These are phyloP conservation scores for Podospora pseudocomata DNA, from an alignment of 495 filamentous ascomycete species.

Conservation along the genomic window DNA sequence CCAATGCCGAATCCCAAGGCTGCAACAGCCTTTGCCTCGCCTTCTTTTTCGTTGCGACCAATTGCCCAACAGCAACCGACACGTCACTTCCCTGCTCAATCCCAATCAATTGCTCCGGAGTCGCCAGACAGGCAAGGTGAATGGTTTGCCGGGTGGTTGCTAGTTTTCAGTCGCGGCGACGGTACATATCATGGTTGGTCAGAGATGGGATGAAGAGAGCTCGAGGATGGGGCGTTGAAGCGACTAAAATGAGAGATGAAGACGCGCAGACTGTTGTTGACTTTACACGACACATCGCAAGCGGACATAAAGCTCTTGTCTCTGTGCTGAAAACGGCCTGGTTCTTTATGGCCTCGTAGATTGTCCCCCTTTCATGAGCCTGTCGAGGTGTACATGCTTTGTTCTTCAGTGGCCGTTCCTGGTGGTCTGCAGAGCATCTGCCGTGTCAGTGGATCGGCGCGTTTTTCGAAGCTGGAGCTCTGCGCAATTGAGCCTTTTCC, in stretches of 20 bases:
- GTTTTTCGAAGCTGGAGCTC: neutral
- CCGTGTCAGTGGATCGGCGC: neutral
- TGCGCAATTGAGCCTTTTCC: neutral
- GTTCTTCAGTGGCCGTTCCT: constrained; percentile 10
- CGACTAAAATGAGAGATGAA: constrained; percentile 21
- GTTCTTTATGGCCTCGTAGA: constrained; percentile 21
- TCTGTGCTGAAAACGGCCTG: constrained; percentile 29
- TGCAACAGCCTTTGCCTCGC: neutral
- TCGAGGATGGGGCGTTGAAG: constrained; percentile 5
- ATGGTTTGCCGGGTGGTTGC: neutral
- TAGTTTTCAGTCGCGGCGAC: neutral
- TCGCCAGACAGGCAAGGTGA: neutral
- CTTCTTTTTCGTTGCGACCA: neutral
- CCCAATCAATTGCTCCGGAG: neutral
- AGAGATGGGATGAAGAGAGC: neutral
- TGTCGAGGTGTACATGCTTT: constrained; percentile 18
- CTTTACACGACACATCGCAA: constrained; percentile 20
- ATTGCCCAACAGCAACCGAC: constrained; percentile 4
- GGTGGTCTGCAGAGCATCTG: neutral
- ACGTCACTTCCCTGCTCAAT: constrained; percentile 13
- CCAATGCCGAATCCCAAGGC: neutral
- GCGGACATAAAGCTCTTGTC: constrained; percentile 33
- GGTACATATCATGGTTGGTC: neutral
- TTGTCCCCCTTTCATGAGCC: constrained; percentile 22
- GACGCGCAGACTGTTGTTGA: constrained; percentile 8